These are phyloP conservation scores for Russula abietina DNA, from an alignment of 768 basidiomycete genomes.

Conservation along the genomic window DNA sequence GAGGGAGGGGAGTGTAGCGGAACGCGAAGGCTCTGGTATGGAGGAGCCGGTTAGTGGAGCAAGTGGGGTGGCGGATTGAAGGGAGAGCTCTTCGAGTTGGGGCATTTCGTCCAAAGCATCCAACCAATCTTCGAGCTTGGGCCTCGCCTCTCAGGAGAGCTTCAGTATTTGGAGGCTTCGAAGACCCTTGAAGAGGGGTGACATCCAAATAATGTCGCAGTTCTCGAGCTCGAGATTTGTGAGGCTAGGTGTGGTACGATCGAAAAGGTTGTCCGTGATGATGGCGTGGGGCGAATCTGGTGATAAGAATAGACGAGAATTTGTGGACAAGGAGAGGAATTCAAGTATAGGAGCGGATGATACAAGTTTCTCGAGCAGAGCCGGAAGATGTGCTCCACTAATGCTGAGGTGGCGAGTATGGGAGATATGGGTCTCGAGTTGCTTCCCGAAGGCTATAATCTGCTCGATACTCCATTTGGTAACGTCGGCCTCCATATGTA, in stretches of 20 bases:
- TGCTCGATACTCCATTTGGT: not conserved
- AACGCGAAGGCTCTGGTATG: not conserved
- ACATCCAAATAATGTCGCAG: conserved; percentile 3
- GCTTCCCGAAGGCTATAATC: not conserved
- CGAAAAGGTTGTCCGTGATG: not conserved
- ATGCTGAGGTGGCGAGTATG: conserved; percentile 2
- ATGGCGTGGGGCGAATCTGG: not conserved
- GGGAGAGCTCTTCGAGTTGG: conserved; percentile 6
- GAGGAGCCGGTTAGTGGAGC: no score
- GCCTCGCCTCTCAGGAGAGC: not conserved
- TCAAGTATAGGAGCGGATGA: conserved; percentile 1
- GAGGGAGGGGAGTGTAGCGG: conserved; percentile 3
- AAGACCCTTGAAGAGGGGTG: conserved; percentile 7
- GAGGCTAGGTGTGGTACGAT: not conserved
- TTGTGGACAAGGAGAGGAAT: not conserved
- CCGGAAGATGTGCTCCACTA: not conserved
- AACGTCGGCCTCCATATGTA: not conserved
- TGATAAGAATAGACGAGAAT: no score
- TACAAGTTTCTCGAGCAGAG: not conserved
- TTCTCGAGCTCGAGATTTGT: not conserved
- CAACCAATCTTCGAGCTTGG: conserved; percentile 9
- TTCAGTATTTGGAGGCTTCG: not conserved
- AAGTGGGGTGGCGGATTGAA: conserved; percentile 1
- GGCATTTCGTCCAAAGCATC: conserved; percentile 16
- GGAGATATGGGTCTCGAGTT: conserved; percentile 5